phyloP scores from a whole-genome alignment of 2,329 filamentous ascomycete genomes.

The Verticillium klebahnii region DNA sequence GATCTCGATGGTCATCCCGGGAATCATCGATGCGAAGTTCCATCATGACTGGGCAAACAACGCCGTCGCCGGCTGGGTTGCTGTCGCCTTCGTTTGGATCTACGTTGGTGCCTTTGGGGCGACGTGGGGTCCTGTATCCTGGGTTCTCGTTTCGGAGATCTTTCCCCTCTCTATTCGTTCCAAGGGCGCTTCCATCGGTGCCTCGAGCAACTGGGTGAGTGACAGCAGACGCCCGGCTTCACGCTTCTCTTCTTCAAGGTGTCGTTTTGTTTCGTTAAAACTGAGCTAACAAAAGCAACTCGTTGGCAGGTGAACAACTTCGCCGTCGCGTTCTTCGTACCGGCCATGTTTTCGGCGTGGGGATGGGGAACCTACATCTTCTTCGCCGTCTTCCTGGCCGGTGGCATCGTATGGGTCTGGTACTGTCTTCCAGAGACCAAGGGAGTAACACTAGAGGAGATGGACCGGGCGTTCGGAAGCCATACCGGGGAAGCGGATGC shows the following conservation, averaged over 20 bases:
- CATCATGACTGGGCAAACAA: constrained; percentile 30
- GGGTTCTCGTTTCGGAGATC: constrained; percentile 31
- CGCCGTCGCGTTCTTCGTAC: constrained; percentile 39
- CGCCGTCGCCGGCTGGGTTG: constrained; percentile 30
- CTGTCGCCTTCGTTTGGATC: constrained; percentile 27
- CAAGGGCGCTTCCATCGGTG: constrained; percentile 34
- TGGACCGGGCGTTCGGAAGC: constrained; percentile 47
- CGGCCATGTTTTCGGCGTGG: constrained; percentile 33
- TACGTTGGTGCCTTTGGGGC: constrained; percentile 23
- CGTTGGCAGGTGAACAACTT: constrained; percentile 35
- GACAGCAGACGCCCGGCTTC: no score
- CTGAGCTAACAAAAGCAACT: not conserved
- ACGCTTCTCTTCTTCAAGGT: no score
- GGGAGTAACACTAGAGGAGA: constrained; percentile 47
- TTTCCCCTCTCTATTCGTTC: constrained; percentile 32
- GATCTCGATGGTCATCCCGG: constrained; percentile 30
- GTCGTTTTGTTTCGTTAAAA: no score
- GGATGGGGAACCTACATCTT: constrained; percentile 54
- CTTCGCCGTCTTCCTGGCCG: constrained; percentile 45
- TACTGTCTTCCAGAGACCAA: constrained; percentile 52
- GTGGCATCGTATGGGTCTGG: constrained; percentile 42
- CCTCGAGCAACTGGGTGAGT: constrained; percentile 35
- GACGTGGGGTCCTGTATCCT: constrained; percentile 27
- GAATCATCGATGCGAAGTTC: constrained; percentile 34
- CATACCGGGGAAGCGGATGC: constrained; percentile 24